Conservation (phyloP, 192 early-diverging fungal genomes). For the Coemansia sp. region DNA sequence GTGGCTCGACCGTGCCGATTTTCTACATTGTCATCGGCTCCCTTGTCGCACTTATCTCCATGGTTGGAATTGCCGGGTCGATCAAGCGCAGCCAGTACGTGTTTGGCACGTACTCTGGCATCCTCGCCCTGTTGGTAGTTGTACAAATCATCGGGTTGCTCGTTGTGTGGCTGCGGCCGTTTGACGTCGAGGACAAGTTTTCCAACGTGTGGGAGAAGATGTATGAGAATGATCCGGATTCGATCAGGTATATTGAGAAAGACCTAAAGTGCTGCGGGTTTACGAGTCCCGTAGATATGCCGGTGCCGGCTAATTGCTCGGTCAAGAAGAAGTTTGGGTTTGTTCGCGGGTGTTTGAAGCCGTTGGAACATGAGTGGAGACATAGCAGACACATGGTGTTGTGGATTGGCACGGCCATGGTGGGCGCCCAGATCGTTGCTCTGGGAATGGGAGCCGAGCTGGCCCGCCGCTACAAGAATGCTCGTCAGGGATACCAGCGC, state of each 20-base stretch:
- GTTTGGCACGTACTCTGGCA: constrained; percentile 34
- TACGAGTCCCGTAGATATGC: constrained; percentile 44
- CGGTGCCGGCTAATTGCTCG: constrained; percentile 43
- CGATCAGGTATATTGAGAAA: constrained; percentile 53
- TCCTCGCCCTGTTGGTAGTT: constrained; percentile 32
- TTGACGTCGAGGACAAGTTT: constrained; percentile 40
- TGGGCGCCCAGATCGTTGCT: constrained; percentile 36
- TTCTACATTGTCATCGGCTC: constrained; percentile 42
- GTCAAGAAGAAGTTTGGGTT: constrained; percentile 46
- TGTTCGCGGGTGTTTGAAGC: constrained; percentile 22
- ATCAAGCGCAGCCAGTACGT: constrained; percentile 47
- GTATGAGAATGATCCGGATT: constrained; percentile 55
- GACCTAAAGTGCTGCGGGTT: constrained; percentile 59
- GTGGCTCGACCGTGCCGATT: constrained; percentile 48
- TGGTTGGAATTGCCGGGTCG: constrained; percentile 54
- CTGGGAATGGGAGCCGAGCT: constrained; percentile 45
- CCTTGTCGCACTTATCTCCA: constrained; percentile 40
- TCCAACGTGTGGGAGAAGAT: constrained; percentile 52
- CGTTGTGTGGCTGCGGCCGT: constrained; percentile 32
- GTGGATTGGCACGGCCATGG: constrained; percentile 32
- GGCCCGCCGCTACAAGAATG: constrained; percentile 35
- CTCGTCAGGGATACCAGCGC: constrained; percentile 31
- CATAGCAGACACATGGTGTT: constrained; percentile 9
- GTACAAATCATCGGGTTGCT: constrained; percentile 24
- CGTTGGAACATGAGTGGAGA: constrained; percentile 33